Base-by-base conservation (phyloP, 805 yeast species). In the Wickerhamiella musiphila region DNA sequence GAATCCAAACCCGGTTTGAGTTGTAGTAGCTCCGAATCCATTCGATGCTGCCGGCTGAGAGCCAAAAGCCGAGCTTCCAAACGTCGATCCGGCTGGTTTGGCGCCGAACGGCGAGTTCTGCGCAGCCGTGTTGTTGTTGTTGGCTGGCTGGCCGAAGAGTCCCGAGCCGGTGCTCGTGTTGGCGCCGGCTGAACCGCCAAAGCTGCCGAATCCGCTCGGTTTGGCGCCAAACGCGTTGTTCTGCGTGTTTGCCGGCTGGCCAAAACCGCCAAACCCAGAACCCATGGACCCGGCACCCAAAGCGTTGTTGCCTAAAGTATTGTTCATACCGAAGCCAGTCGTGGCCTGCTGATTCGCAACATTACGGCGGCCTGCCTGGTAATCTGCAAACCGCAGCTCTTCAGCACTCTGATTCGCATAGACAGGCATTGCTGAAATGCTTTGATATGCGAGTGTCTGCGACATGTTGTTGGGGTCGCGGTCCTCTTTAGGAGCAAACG, bases 321-420 rank as follows among this genome's bases (percentile, higher is more conserved):
- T 11, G 23, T 8, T 8, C 11, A 8, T 32, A n/a, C 41, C 41
- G 25, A 37, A 37, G 22, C 26, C 11, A 9, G 32, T 8, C 5
- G 4, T 29, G 21, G 13, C 23, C 31, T 6, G 21, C n/a, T 11
- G 13, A 3, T 23, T 35, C 40, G 22, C 42, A 39, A 12, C 33
- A 26, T 9, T 30, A 19, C n/a, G 65, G 48, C 90, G 65, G 34
- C 69, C 70, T 41, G 72, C 78, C 44, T 71, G 70, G 51, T 90
- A 90, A 56, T 90, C 99, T 52, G 77, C 86, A 44, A 67, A 60
- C 49, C 99, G 68, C 53, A 90, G 66, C 51, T 90, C 98, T 53
- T 83, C 95, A 47, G 73, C 68, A 0, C 94, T 78, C 45, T 54
- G 78, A 44, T 73, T 72, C 44, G 66, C 66, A 51, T 86, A 90